Conservation (phyloP, 2,329 filamentous ascomycete species). For the Cercospora nicotianae region DNA sequence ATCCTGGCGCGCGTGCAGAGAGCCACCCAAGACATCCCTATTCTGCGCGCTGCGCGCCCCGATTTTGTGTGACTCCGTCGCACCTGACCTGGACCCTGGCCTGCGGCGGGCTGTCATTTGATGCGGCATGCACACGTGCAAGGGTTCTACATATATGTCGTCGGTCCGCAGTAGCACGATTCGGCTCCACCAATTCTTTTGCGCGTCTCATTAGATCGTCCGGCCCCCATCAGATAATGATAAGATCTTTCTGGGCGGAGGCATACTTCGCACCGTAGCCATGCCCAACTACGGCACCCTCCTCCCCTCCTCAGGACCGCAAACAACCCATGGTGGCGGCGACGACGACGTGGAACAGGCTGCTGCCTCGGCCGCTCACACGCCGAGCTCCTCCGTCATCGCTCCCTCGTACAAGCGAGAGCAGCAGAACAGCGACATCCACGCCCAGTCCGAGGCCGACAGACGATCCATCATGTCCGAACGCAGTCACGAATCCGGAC, state of each 20-base stretch:
- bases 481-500: constrained; percentile 36
- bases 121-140: background rate
- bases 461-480: constrained; percentile 29
- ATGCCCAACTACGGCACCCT: constrained; percentile 29
- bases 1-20: background rate
- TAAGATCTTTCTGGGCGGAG: constrained; percentile 4
- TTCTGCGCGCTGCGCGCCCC: background rate
- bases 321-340: constrained; percentile 4
- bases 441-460: constrained; percentile 25
- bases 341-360: constrained; percentile 22
- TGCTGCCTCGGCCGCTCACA: constrained; percentile 15
- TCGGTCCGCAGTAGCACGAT: background rate
- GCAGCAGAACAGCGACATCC: constrained; percentile 20
- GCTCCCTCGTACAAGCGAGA: constrained; percentile 23
- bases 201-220: background rate
- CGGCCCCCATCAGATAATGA: constrained; percentile 2
- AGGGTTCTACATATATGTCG: background rate
- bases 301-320: constrained; percentile 11
- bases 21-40: background rate
- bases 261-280: constrained; percentile 12
- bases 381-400: constrained; percentile 18
- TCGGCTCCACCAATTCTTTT: background rate
- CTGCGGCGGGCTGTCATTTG: background rate
- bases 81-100: background rate
- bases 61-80: background rate